phyloP scores from a whole-genome alignment of 2,329 filamentous ascomycete species.

The Periconia sp. region DNA sequence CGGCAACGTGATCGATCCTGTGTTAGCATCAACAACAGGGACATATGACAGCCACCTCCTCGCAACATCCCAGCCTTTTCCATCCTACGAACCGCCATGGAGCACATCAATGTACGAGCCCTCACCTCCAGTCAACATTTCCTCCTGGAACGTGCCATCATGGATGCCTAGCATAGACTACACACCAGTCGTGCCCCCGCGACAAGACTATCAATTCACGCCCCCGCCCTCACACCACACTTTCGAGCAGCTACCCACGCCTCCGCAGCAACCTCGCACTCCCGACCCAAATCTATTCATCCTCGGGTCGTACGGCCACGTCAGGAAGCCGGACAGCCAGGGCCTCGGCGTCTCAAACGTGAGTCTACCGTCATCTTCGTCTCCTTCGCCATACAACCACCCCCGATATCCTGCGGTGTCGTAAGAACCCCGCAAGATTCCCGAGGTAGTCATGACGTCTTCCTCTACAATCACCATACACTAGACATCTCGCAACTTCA shows the following conservation, averaged over 20 bases:
- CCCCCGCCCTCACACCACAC: slow-evolving; percentile 13
- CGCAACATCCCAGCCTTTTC: slow-evolving; percentile 17
- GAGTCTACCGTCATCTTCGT: slow-evolving; percentile 23
- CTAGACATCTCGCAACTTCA: neutral
- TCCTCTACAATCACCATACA: neutral
- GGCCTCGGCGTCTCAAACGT: slow-evolving; percentile 17
- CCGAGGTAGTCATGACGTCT: neutral
- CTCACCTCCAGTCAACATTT: slow-evolving; percentile 15
- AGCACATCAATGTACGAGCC: slow-evolving; percentile 21
- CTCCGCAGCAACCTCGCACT: slow-evolving; percentile 18
- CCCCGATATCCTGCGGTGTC: slow-evolving; percentile 1
- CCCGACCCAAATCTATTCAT: slow-evolving; percentile 20
- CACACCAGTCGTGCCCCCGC: slow-evolving; percentile 8
- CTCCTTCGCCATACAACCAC: slow-evolving; percentile 10
- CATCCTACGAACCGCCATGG: slow-evolving; percentile 22
- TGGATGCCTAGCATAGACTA: slow-evolving; percentile 26
- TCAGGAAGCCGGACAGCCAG: slow-evolving; percentile 9
- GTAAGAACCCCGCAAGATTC: neutral
- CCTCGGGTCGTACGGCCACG: slow-evolving; percentile 12
- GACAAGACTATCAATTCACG: slow-evolving; percentile 21
- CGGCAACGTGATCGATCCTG: slow-evolving; percentile 13
- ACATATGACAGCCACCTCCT: slow-evolving; percentile 19
- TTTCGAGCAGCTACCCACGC: slow-evolving; percentile 19
- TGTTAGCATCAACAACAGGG: slow-evolving; percentile 12
- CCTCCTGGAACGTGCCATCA: slow-evolving; percentile 24